Conservation (phyloP, 306 rosid species). For the Ormosia semicastrata region DNA sequence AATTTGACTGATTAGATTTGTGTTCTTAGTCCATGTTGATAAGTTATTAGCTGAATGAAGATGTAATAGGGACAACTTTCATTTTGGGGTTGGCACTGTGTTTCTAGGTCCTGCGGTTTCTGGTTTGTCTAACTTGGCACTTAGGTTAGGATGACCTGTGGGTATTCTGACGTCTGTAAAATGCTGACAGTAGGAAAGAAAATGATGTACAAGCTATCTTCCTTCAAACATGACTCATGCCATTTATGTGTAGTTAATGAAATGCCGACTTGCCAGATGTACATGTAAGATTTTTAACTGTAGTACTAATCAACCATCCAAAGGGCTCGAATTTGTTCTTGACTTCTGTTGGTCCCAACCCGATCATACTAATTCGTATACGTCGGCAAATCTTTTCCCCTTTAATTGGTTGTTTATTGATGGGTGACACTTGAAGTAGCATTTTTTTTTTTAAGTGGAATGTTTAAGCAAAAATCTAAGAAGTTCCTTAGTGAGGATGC, state of each 20-base stretch:
- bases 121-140: conserved; percentile 55
- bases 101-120: conserved; percentile 17
- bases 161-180: conserved; percentile 61
- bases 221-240: conserved; percentile 34
- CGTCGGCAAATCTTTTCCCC: neutral
- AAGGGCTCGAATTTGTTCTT: neutral
- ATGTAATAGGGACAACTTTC: conserved; percentile 43
- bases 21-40: conserved; percentile 23
- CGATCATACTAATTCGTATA: neutral
- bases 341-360: neutral
- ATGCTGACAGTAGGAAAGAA: conserved; percentile 39
- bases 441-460: too few species aligned
- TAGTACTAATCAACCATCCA: neutral
- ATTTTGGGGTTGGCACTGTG: conserved; percentile 39
- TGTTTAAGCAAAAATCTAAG: neutral
- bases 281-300: neutral
- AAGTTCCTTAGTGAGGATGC: neutral
- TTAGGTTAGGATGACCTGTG: conserved; percentile 61
- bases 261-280: conserved; percentile 34
- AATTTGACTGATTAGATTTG: conserved; percentile 24
- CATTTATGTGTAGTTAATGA: conserved; percentile 34
- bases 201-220: conserved; percentile 38
- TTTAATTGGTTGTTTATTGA: neutral
- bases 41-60: conserved; percentile 27
- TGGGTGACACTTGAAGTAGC: neutral